Conservation (phyloP, 2,329 filamentous ascomycete genomes). For the Colletotrichum noveboracense region DNA sequence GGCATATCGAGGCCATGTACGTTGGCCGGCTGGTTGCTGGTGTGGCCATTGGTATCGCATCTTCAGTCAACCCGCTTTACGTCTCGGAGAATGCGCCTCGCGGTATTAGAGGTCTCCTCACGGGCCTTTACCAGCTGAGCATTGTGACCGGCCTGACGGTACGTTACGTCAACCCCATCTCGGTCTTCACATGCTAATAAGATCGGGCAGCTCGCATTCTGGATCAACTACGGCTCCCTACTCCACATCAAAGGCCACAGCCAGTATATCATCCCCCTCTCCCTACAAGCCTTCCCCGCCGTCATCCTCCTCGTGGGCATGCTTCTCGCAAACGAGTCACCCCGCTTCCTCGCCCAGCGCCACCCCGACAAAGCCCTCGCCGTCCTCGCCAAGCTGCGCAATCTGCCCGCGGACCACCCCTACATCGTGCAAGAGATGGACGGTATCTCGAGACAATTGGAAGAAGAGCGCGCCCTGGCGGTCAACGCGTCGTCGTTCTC, state of each 20-base stretch:
- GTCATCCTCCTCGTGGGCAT: conserved; percentile 37
- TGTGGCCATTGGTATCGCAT: conserved; percentile 53
- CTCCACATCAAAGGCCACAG: conserved; percentile 23
- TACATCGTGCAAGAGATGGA: conserved; percentile 40
- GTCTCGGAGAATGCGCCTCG: conserved; percentile 62
- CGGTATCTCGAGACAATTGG: conserved; percentile 27
- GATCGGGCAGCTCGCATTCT: conserved; percentile 41
- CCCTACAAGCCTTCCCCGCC: conserved; percentile 44
- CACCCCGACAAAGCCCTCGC: conserved; percentile 67
- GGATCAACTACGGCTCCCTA: conserved; percentile 34
- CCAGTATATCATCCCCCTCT: conserved; percentile 49
- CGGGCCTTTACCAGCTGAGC: conserved; percentile 56
- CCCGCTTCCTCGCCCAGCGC: conserved; percentile 52
- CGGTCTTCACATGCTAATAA: neutral
- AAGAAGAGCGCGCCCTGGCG: conserved; percentile 20
- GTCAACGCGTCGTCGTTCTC: neutral
- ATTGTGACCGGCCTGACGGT: conserved; percentile 55
- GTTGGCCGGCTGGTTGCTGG: conserved; percentile 46
- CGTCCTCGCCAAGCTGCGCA: conserved; percentile 59
- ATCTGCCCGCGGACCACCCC: conserved; percentile 39
- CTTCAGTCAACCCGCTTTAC: conserved; percentile 62
- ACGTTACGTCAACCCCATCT: conserved; percentile 31
- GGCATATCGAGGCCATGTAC: conserved; percentile 3
- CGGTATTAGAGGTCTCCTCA: conserved; percentile 55
- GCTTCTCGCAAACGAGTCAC: conserved; percentile 41